Percentiles rank a stretch among this genome's conserved stretches.
These are phyloP conservation scores for Populus tremula DNA, from an alignment of 345 rosid genomes.

Conservation along the genomic window DNA sequence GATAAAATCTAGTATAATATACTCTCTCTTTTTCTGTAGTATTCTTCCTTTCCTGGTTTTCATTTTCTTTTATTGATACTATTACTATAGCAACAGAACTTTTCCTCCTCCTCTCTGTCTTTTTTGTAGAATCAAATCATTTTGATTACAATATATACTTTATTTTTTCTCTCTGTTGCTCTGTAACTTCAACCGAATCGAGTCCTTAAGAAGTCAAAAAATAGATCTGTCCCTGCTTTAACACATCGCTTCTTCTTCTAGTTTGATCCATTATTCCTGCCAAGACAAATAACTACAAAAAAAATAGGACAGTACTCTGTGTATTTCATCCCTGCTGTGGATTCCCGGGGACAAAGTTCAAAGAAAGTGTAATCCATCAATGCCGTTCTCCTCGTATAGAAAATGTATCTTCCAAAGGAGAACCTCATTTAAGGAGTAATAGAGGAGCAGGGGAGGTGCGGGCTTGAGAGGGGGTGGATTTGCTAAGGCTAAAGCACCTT, in stretches of 20 bases:
- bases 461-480: neutral
- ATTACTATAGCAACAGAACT: neutral
- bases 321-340: neutral
- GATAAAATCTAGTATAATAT: neutral
- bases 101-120: neutral
- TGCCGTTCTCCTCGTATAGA: neutral
- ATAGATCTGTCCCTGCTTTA: neutral
- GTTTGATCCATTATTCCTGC: neutral
- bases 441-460: neutral
- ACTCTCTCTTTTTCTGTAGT: neutral
- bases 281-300: neutral
- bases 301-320: neutral
- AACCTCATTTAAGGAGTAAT: neutral
- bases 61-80: neutral
- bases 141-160: constrained; percentile 11
- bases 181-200: constrained; percentile 4
- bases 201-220: neutral
- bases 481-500: neutral
- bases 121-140: constrained; percentile 20
- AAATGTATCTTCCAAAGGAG: neutral
- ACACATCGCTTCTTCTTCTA: neutral
- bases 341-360: neutral
- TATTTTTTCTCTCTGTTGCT: neutral
- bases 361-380: neutral
- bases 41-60: neutral